A percentile compares a stretch with the other conserved stretches of the same genome.
These are phyloP conservation scores for Hemerocallis citrina DNA, from an alignment of 106 monocot genomes.

Conservation along the genomic window DNA sequence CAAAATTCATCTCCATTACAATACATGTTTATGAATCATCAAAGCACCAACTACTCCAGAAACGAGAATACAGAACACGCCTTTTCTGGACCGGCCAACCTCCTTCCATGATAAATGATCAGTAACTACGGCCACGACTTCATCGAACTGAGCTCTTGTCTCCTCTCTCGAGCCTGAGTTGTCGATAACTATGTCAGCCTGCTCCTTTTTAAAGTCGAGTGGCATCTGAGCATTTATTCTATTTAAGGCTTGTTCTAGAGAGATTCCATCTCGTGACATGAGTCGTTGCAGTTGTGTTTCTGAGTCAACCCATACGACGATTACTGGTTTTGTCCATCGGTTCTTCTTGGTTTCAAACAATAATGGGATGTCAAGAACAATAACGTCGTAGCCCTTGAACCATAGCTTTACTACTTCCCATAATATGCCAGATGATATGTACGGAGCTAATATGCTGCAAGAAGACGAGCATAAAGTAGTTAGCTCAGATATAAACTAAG, in stretches of 20 bases:
- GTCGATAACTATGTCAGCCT: conserved; percentile 74
- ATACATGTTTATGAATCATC: conserved; percentile 14
- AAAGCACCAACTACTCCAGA: conserved; percentile 31
- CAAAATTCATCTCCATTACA: too few species aligned
- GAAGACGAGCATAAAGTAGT: neutral
- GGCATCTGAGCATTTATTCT: conserved; percentile 65
- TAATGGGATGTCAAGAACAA: conserved; percentile 86
- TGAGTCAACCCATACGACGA: conserved; percentile 86
- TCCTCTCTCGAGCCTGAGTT: conserved; percentile 82
- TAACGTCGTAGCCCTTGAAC: conserved; percentile 65
- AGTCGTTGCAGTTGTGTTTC: conserved; percentile 72
- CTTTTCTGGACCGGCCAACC: conserved; percentile 48
- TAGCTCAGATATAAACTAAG: too few species aligned
- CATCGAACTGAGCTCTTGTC: conserved; percentile 54
- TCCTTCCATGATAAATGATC: conserved; percentile 66
- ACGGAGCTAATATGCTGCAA: conserved; percentile 75
- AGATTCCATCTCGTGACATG: conserved; percentile 58
- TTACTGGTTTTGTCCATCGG: conserved; percentile 53
- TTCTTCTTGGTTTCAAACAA: conserved; percentile 86
- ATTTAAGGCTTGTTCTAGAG: conserved; percentile 70
- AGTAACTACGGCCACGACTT: conserved; percentile 37
- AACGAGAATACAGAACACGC: conserved; percentile 37
- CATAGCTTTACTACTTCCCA: conserved; percentile 78
- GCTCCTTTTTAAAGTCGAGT: conserved; percentile 64
- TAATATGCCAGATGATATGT: conserved; percentile 70